Conservation (phyloP, 2,329 filamentous ascomycete genomes). For the Leptographium wingfieldii region DNA sequence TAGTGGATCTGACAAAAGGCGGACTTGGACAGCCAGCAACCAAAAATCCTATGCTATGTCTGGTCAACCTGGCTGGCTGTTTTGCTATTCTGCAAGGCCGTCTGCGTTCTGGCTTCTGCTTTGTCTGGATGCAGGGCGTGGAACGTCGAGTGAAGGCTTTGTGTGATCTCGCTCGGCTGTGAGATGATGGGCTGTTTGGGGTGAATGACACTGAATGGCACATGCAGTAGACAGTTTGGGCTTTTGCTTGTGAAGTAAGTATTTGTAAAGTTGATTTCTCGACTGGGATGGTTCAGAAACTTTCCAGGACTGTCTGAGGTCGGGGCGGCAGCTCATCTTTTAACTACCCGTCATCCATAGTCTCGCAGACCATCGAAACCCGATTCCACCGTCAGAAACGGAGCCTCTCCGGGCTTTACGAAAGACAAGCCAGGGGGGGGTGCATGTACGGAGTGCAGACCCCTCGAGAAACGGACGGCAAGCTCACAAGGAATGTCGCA, state of each 20-base stretch:
- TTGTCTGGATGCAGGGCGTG: background rate
- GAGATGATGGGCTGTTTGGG: too few relatives aligned
- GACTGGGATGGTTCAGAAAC: background rate
- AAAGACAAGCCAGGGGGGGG: background rate
- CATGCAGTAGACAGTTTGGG: too few relatives aligned
- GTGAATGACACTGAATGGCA: too few relatives aligned
- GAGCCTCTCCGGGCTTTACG: background rate
- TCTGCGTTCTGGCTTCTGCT: background rate
- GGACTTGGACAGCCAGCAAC: background rate
- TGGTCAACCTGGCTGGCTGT: constrained; percentile 5
- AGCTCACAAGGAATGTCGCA: background rate
- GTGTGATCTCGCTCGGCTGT: too few relatives aligned
- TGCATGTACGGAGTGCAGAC: background rate
- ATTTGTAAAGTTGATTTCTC: background rate
- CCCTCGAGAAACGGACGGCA: background rate
- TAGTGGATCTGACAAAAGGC: background rate
- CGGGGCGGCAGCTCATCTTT: background rate
- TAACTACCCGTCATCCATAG: background rate
- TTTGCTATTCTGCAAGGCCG: background rate
- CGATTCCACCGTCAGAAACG: constrained; percentile 3
- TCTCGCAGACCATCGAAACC: constrained; percentile 1
- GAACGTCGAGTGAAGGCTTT: too few relatives aligned
- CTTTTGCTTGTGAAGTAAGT: too few relatives aligned
- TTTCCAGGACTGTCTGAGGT: background rate
- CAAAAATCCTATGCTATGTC: constrained; percentile 1